A percentile compares a stretch with the other conserved stretches of the same genome.
Conservation (phyloP, 2,329 filamentous ascomycete species). For the Penicillium glabrum region DNA sequence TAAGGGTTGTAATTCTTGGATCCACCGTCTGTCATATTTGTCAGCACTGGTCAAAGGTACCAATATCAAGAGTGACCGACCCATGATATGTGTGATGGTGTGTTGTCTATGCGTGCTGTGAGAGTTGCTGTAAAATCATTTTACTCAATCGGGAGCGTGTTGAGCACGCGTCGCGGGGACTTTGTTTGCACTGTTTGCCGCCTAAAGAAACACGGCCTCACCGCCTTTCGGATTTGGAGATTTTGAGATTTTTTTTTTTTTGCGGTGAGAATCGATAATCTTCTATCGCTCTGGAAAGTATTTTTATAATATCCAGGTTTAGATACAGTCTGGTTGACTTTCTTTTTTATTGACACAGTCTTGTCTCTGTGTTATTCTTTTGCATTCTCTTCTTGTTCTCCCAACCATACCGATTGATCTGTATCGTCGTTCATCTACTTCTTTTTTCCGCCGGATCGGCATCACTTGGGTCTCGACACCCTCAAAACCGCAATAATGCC, state of each 20-base stretch:
- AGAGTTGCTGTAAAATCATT: constrained; percentile 25
- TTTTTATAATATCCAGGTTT: neutral
- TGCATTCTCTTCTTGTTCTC: neutral
- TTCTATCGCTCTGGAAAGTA: constrained; percentile 4
- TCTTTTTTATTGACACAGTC: neutral
- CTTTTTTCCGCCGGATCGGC: constrained; percentile 9
- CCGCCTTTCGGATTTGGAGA: constrained; percentile 12
- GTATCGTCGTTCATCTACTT: constrained; percentile 7
- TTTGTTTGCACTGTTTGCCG: constrained; percentile 27
- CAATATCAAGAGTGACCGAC: constrained; percentile 17
- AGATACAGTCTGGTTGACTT: constrained; percentile 6
- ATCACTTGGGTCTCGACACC: constrained; percentile 5
- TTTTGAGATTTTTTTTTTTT: constrained; percentile 27
- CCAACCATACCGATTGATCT: neutral
- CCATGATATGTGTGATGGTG: constrained; percentile 25
- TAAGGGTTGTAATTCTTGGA: constrained; percentile 55
- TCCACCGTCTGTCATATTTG: constrained; percentile 28
- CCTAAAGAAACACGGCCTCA: constrained; percentile 2
- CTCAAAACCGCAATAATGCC: constrained; percentile 56
- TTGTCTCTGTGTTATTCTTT: neutral
- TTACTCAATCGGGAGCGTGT: constrained; percentile 43
- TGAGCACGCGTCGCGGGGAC: constrained; percentile 34
- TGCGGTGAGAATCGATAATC: constrained; percentile 8
- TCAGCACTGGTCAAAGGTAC: neutral
- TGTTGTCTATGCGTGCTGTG: neutral